Evolutionary conservation across 805 yeast genomes (phyloP), one percentile per base, ranked within the genome.

Genomic region (Crinitomyces ghanaensis): DNA sequence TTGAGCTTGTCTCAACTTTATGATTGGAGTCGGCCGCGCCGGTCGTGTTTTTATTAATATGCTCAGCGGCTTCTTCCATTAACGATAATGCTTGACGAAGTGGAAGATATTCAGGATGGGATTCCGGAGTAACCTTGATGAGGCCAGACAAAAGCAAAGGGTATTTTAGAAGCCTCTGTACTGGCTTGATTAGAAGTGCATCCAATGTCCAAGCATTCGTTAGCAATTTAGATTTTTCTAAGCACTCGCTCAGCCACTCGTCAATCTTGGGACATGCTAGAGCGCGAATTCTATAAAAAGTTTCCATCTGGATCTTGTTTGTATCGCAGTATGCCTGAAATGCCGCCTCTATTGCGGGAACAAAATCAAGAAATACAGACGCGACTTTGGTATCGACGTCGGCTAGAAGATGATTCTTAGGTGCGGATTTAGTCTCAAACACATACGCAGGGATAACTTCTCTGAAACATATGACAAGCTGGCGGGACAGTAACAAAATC

Each of bases 81-180:
- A 31, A 21, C 4, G 26, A 30, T 5, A 30, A 13, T 14, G 58
- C 57, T 8, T 35, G 35, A 11, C 38, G 31, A 4, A 55, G 25
- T 9, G 37, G 32, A 3, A 5, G 68, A 48, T 70, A 75, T 42
- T 66, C 73, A 3, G 70, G 66, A 51, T 66, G 66, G 14, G 53
- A 46, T n/a, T 55, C 38, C 1, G 49, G 41, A 2, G 60, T 56
- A 33, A 28, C 34, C 6, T 50, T 46, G 6, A 56, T 39, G n/a
- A 60, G 30, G n/a, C 55, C 41, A 15, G 41, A 42, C 21, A 62
- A 33, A 13, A 62, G 46, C 16, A 62, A 39, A 0, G 67, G 66
- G 31, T 67, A 66, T 39, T 60, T 60, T 21, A 56, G 45, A 20
- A 68, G 39, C 21, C 71, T 46, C 43, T 66, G 70, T 4, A 68